Evolutionary conservation across 768 basidiomycete genomes (phyloP).

Genomic region (Mrakia gelida): DNA sequence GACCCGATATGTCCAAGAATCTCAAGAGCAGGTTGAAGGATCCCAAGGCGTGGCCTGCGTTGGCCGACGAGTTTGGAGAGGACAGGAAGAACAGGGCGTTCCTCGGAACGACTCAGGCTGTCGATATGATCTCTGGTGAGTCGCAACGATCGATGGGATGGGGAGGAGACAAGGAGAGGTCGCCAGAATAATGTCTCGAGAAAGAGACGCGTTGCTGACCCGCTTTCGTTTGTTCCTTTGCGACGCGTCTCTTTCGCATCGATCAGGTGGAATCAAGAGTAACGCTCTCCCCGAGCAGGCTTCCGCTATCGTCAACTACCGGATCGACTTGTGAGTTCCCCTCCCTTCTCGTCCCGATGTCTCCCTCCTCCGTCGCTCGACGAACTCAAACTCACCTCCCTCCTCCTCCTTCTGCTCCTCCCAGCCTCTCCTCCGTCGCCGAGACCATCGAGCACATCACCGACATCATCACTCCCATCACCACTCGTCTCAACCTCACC

Average conservation of each 20-base stretch:
- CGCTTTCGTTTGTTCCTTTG: background rate
- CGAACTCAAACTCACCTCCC: no score
- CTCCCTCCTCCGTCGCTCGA: background rate
- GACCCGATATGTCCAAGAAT: conserved; percentile 3
- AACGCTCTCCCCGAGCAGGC: conserved; percentile 29
- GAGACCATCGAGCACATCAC: conserved; percentile 39
- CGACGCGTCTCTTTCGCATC: background rate
- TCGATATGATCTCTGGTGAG: conserved; percentile 23
- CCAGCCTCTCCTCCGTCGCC: conserved; percentile 40
- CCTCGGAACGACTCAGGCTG: conserved; percentile 27
- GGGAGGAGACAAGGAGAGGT: background rate
- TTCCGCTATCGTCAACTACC: conserved; percentile 42
- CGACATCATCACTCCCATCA: conserved; percentile 38
- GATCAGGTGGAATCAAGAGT: conserved; percentile 23
- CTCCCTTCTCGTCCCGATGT: background rate
- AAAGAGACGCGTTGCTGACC: background rate
- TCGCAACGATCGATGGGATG: background rate
- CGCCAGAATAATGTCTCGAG: background rate
- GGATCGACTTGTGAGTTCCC: conserved; percentile 39
- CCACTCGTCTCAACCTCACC: conserved; percentile 39
- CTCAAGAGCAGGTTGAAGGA: conserved; percentile 21
- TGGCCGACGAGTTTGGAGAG: conserved; percentile 24
- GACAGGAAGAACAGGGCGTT: conserved; percentile 22
- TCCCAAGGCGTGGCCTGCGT: conserved; percentile 9
- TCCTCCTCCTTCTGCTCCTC: background rate